These are phyloP conservation scores for Nemania sp. DNA, from an alignment of 2,329 filamentous ascomycete genomes.

Conservation along the genomic window DNA sequence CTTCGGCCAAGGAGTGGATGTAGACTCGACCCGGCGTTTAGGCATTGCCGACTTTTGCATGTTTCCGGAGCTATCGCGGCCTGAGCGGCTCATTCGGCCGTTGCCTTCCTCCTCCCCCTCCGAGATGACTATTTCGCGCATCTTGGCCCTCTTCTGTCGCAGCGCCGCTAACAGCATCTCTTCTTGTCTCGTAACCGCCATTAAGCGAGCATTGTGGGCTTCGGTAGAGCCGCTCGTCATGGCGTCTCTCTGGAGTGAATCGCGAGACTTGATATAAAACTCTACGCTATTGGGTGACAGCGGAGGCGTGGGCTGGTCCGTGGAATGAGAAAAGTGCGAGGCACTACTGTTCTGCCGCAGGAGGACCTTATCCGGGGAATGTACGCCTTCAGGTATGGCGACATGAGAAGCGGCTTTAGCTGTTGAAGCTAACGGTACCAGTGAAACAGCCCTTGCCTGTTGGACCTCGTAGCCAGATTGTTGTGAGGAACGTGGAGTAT, in stretches of 20 bases:
- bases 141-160: constrained; percentile 59
- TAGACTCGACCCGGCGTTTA: background rate
- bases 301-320: constrained; percentile 54
- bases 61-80: constrained; percentile 4
- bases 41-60: constrained; percentile 12
- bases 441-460: constrained; percentile 47
- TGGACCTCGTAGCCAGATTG: constrained; percentile 42
- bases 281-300: constrained; percentile 58
- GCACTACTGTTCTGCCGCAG: constrained; percentile 24
- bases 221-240: constrained; percentile 32
- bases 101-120: constrained; percentile 48
- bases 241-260: constrained; percentile 41
- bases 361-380: constrained; percentile 24
- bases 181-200: constrained; percentile 63
- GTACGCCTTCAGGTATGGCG: constrained; percentile 23
- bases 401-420: constrained; percentile 33
- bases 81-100: constrained; percentile 21
- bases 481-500: constrained; percentile 38
- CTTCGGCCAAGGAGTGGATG: constrained; percentile 10
- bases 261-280: constrained; percentile 49
- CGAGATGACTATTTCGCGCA: constrained; percentile 53
- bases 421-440: constrained; percentile 42
- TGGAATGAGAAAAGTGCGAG: constrained; percentile 39
- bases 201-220: constrained; percentile 49
- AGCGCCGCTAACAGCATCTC: constrained; percentile 62